Evolutionary conservation across 2,329 filamentous ascomycete species (phyloP).

Genomic region (Microdochium paspali): DNA sequence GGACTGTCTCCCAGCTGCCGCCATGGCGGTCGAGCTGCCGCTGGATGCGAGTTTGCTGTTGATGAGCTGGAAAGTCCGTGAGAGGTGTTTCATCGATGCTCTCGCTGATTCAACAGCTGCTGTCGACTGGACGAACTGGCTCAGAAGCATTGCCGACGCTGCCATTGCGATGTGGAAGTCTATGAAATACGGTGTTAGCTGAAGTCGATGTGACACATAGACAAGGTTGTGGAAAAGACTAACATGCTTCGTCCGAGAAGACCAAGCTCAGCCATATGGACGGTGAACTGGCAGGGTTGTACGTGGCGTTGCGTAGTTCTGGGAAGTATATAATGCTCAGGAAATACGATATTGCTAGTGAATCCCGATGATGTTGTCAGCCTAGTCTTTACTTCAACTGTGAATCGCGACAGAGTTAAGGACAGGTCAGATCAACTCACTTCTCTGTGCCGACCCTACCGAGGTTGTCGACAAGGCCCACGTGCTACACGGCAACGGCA

Average conservation of each 20-base stretch:
- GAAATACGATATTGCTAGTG: not conserved
- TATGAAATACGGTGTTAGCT: conserved; percentile 1
- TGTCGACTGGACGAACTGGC: conserved; percentile 1
- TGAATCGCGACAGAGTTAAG: not conserved
- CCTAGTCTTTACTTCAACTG: not conserved
- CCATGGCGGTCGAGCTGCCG: not conserved
- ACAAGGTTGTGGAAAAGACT: conserved; percentile 1
- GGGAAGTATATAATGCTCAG: not conserved
- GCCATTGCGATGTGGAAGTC: conserved; percentile 20
- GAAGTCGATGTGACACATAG: not conserved
- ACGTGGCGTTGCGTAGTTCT: not conserved
- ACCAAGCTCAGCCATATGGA: conserved; percentile 14
- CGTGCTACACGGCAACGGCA: not conserved
- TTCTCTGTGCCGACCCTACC: not conserved
- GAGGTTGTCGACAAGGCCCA: not conserved
- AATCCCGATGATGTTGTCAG: not conserved
- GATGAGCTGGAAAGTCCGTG: conserved; percentile 14
- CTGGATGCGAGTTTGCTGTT: conserved; percentile 16
- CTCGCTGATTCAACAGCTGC: conserved; percentile 1
- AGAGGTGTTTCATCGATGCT: conserved; percentile 14
- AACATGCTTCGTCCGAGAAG: conserved; percentile 21
- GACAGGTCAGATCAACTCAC: not conserved
- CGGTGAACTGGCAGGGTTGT: not conserved
- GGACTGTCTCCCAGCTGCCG: conserved; percentile 1
- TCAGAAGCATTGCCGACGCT: conserved; percentile 5